Percentiles rank a stretch among this genome's conserved stretches.
These are phyloP conservation scores for Rhodotorula babjevae DNA, from an alignment of 768 basidiomycete species.

Conservation along the genomic window DNA sequence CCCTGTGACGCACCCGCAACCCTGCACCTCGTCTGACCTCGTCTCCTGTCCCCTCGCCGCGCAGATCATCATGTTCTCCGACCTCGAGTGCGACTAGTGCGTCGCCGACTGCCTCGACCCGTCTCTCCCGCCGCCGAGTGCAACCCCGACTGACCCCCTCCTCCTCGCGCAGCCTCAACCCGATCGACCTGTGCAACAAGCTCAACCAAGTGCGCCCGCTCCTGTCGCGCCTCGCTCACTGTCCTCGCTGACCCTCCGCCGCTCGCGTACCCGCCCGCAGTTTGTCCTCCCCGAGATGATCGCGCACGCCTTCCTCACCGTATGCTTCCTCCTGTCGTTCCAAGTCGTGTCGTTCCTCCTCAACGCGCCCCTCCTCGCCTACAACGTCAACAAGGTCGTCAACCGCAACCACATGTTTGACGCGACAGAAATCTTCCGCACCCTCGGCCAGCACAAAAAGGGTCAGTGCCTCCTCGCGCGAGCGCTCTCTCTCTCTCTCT, in stretches of 20 bases:
- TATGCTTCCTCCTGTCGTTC: conserved; percentile 85
- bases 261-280: conserved; percentile 49
- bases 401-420: conserved; percentile 97
- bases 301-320: conserved; percentile 83
- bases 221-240: background rate
- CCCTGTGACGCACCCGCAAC: background rate
- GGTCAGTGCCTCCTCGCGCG: conserved; percentile 77
- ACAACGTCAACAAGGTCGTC: conserved; percentile 93
- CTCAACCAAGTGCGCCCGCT: conserved; percentile 74
- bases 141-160: background rate
- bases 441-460: conserved; percentile 87
- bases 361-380: conserved; percentile 79
- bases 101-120: background rate
- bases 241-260: background rate
- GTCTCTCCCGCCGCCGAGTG: too few relatives aligned
- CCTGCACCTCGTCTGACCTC: background rate
- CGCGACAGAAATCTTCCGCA: conserved; percentile 98
- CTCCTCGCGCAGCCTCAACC: conserved; percentile 74
- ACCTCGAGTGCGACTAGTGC: conserved; percentile 74
- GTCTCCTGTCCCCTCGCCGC: background rate
- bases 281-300: conserved; percentile 96
- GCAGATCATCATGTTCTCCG: conserved; percentile 99
- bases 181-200: conserved; percentile 99
- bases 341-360: conserved; percentile 92
- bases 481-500: conserved; percentile 33